Evolutionary conservation across 495 filamentous ascomycete genomes (phyloP).

Genomic region (Jackrogersella multiformis): DNA sequence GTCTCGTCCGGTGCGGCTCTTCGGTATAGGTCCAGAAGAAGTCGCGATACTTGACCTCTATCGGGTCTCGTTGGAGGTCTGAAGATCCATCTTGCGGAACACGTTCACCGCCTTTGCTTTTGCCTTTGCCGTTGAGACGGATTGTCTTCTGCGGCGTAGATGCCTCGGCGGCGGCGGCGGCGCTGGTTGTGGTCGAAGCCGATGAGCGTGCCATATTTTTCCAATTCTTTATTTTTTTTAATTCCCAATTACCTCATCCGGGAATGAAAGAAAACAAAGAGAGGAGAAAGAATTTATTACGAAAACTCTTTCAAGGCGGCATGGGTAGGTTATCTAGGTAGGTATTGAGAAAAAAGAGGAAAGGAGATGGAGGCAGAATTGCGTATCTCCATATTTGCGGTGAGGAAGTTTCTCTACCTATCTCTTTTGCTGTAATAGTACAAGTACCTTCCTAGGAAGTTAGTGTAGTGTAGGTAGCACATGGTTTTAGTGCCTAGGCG

Average conservation of each 20-base stretch:
- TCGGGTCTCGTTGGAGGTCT: conserved; percentile 42
- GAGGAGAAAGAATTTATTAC: background rate
- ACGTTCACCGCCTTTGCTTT: background rate
- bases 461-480: too few species aligned
- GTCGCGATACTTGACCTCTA: conserved; percentile 58
- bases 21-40: conserved; percentile 97
- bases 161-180: conserved; percentile 19
- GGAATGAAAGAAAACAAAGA: background rate
- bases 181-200: conserved; percentile 45
- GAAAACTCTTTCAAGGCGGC: conserved; percentile 18
- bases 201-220: conserved; percentile 42
- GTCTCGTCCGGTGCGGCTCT: conserved; percentile 91
- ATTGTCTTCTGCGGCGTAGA: conserved; percentile 40
- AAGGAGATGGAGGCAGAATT: conserved; percentile 32
- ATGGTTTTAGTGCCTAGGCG: too few species aligned
- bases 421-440: conserved; percentile 16
- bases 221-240: conserved; percentile 17
- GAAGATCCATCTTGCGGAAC: conserved; percentile 24
- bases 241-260: background rate
- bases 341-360: conserved; percentile 19
- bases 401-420: conserved; percentile 26
- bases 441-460: too few species aligned
- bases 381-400: conserved; percentile 40
- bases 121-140: conserved; percentile 41
- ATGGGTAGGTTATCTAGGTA: too few species aligned